A percentile compares a stretch with the other conserved stretches of the same genome.
phyloP scores from a whole-genome alignment of 2,329 filamentous ascomycete genomes.

The Claviceps sp. region DNA sequence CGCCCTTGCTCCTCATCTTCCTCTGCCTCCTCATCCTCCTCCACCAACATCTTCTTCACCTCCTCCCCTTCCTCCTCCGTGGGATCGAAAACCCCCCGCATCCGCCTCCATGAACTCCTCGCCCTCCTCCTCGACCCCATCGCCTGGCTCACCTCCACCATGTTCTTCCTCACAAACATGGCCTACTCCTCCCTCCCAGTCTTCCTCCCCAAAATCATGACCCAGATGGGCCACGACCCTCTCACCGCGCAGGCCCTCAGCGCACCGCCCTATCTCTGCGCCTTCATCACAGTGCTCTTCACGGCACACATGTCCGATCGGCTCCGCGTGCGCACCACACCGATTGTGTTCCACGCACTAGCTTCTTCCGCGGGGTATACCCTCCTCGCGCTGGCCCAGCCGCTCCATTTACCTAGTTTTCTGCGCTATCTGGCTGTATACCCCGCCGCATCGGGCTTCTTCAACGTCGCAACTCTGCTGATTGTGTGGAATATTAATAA shows the following conservation, averaged over 20 bases:
- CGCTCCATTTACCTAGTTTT: constrained; percentile 27
- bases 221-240: constrained; percentile 58
- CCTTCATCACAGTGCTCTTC: constrained; percentile 58
- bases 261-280: constrained; percentile 66
- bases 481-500: constrained; percentile 88
- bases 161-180: constrained; percentile 82
- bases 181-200: constrained; percentile 80
- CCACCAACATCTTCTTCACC: background rate
- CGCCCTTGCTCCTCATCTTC: background rate
- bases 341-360: constrained; percentile 56
- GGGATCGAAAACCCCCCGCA: constrained; percentile 14
- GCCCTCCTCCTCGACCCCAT: constrained; percentile 25
- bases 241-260: constrained; percentile 62
- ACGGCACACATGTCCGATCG: constrained; percentile 64
- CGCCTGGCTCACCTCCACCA: constrained; percentile 58
- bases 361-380: constrained; percentile 49
- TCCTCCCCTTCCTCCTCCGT: background rate
- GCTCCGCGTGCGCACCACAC: constrained; percentile 44
- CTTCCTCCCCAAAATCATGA: constrained; percentile 71
- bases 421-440: constrained; percentile 63
- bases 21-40: background rate
- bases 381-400: constrained; percentile 46
- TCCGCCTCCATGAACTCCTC: constrained; percentile 43
- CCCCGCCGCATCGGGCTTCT: constrained; percentile 68
- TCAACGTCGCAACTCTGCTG: constrained; percentile 70